Evolutionary conservation across 225 moss, liverwort and hornwort genomes (phyloP).

Genomic region (Sphagnum tenellum): DNA sequence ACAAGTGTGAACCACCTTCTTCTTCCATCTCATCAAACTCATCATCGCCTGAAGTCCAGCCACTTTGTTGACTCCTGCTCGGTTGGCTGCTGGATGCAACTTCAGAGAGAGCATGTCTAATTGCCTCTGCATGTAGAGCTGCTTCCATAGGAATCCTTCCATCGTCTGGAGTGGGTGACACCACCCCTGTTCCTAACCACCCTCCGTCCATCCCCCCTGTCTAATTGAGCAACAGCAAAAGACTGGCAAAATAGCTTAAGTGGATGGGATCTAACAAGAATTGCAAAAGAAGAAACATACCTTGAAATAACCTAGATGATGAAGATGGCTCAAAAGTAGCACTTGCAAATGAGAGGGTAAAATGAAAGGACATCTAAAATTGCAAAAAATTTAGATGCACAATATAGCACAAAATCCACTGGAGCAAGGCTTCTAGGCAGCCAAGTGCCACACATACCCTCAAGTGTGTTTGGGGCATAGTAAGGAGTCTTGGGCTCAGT

Average conservation of each 20-base stretch:
- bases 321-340: too few relatives aligned
- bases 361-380: too few relatives aligned
- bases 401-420: too few relatives aligned
- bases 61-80: constrained; percentile 49
- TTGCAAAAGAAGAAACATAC: too few relatives aligned
- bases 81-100: constrained; percentile 59
- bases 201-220: constrained; percentile 1
- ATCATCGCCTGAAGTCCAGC: constrained; percentile 72
- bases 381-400: too few relatives aligned
- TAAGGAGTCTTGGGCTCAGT: constrained; percentile 98
- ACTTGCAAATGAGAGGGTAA: too few relatives aligned
- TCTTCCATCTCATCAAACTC: constrained; percentile 63
- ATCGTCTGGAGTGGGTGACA: constrained; percentile 69
- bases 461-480: constrained; percentile 59
- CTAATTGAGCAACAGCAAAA: too few relatives aligned
- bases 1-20: too few relatives aligned
- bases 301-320: too few relatives aligned
- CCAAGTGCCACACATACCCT: constrained; percentile 39
- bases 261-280: too few relatives aligned
- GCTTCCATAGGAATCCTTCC: constrained; percentile 49
- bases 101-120: constrained; percentile 69
- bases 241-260: too few relatives aligned
- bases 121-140: constrained; percentile 71
- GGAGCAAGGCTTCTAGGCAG: too few relatives aligned
- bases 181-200: constrained; percentile 39